Percentiles rank a stretch among this genome's conserved stretches.
phyloP scores from a whole-genome alignment of 257 asterid species.

The Solanum sejunctum region DNA sequence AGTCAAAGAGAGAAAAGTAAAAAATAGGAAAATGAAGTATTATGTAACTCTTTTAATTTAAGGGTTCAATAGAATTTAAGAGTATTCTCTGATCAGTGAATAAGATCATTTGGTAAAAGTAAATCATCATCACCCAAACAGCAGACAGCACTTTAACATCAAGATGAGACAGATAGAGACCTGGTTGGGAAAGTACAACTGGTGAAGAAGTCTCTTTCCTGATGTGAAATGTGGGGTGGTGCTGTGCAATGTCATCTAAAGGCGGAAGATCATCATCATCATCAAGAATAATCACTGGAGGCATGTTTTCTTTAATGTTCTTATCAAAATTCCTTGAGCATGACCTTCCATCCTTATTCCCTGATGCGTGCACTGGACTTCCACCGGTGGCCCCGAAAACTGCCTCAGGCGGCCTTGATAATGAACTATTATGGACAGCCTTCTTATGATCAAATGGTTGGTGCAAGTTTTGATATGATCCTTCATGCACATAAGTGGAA shows the following conservation, averaged over 20 bases:
- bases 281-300: conserved; percentile 5
- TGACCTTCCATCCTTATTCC: conserved; percentile 14
- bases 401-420: conserved; percentile 10
- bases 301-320: conserved; percentile 1
- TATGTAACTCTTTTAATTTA: not conserved
- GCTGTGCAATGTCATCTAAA: conserved; percentile 21
- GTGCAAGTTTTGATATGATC: conserved; percentile 1
- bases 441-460: conserved; percentile 5
- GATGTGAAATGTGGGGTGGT: conserved; percentile 13
- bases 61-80: not conserved
- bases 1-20: not conserved
- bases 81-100: not conserved
- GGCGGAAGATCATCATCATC: conserved; percentile 30
- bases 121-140: not conserved
- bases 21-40: not conserved
- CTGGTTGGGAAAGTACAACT: not conserved
- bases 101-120: not conserved
- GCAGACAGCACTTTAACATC: not conserved
- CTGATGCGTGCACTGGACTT: conserved; percentile 11
- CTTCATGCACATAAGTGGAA: conserved; percentile 12
- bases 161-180: not conserved
- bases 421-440: conserved; percentile 3
- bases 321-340: conserved; percentile 10
- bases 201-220: conserved; percentile 24
- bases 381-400: conserved; percentile 20